These are phyloP conservation scores for Ananas comosus DNA, from an alignment of 176 grass and related monocot genomes.

Conservation along the genomic window DNA sequence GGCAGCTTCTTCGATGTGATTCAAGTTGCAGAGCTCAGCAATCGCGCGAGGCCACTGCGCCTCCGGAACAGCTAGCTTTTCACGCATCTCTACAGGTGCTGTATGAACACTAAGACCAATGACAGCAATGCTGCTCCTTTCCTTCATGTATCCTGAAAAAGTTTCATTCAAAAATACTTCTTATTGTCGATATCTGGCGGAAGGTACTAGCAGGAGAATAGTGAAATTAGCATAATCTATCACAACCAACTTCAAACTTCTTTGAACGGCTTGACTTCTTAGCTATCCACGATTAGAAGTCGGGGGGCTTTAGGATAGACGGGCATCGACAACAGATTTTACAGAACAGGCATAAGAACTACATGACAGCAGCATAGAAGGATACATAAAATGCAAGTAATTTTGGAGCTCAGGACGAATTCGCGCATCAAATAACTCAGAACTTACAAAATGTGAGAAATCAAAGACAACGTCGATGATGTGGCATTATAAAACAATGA, in stretches of 20 bases:
- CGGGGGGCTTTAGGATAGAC: no score
- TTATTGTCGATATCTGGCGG: neutral
- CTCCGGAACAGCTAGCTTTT: constrained; percentile 92
- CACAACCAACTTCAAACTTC: no score
- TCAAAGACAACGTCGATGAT: no score
- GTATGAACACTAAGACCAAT: constrained; percentile 91
- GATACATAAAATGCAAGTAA: no score
- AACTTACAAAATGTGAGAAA: no score
- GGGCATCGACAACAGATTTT: neutral
- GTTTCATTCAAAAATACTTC: constrained; percentile 24
- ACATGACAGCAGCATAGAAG: neutral
- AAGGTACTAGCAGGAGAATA: neutral
- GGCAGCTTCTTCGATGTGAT: constrained; percentile 96
- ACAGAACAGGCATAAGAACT: neutral
- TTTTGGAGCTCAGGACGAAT: no score
- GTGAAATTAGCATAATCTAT: neutral
- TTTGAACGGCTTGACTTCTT: no score
- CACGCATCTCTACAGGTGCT: constrained; percentile 85
- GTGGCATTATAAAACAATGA: no score
- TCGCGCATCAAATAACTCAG: no score
- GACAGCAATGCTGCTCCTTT: constrained; percentile 87
- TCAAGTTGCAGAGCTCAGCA: constrained; percentile 67
- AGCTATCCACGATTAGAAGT: neutral
- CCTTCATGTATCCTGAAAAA: constrained; percentile 87
- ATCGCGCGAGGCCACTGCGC: constrained; percentile 83